Percentiles rank a stretch among this genome's conserved stretches.
phyloP scores from a whole-genome alignment of 768 basidiomycete genomes.

The Lentinus brumalis region DNA sequence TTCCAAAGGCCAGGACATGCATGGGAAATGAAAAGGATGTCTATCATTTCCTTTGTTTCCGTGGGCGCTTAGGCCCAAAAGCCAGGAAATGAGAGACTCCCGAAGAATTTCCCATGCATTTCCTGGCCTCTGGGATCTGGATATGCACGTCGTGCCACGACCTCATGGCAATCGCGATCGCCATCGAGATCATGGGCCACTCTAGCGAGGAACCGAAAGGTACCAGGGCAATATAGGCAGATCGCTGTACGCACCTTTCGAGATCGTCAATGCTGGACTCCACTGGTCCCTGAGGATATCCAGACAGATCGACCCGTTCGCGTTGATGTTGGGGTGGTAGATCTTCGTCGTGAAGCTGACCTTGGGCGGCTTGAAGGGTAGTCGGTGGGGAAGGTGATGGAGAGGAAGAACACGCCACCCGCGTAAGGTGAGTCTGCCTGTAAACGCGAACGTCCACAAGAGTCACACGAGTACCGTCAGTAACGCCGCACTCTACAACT shows the following conservation, averaged over 20 bases:
- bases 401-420: constrained; percentile 98
- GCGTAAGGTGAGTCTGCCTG: constrained; percentile 98
- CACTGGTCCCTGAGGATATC: constrained; percentile 99
- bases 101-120: too few relatives aligned
- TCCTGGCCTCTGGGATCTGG: too few relatives aligned
- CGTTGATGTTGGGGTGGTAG: constrained; percentile 99
- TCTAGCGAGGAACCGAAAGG: background rate
- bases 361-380: constrained; percentile 99
- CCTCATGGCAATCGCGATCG: background rate
- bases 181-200: background rate
- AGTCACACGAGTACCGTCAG: constrained; percentile 12
- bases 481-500: constrained; percentile 1
- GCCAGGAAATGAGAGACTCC: too few relatives aligned
- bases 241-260: constrained; percentile 71
- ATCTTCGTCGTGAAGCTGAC: constrained; percentile 99
- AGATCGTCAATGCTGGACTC: constrained; percentile 98
- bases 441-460: constrained; percentile 17
- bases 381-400: constrained; percentile 92
- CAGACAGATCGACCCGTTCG: constrained; percentile 97
- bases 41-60: too few relatives aligned
- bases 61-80: too few relatives aligned
- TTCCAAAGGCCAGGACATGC: too few relatives aligned
- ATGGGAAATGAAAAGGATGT: too few relatives aligned
- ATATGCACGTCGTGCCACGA: too few relatives aligned
- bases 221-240: background rate